Conservation (phyloP, 306 rosid species). For the Castanea sativa region DNA sequence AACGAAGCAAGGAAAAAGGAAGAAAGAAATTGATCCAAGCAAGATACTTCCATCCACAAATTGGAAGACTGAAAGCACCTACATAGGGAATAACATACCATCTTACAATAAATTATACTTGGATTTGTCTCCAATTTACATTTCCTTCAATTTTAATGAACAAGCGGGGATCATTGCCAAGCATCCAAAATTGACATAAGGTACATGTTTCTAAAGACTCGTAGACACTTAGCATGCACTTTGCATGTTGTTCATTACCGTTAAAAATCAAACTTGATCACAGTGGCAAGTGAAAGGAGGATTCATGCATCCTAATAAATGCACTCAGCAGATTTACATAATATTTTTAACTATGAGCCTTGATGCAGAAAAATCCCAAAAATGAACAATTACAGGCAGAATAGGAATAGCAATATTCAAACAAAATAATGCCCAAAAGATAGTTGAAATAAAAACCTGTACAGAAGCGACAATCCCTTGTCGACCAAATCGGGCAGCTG, state of each 20-base stretch:
- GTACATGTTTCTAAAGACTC: background rate
- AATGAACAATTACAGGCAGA: background rate
- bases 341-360: background rate
- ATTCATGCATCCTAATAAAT: background rate
- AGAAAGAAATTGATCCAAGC: background rate
- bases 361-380: background rate
- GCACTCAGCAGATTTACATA: background rate
- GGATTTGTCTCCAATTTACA: background rate
- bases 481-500: constrained; percentile 57
- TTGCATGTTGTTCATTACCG: background rate
- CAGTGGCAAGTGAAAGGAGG: background rate
- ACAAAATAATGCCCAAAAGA: constrained; percentile 3
- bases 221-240: background rate
- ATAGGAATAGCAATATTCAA: background rate
- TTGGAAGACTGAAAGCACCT: background rate
- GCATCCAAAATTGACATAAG: background rate
- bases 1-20: background rate
- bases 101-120: background rate
- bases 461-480: constrained; percentile 70
- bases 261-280: background rate
- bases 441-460: constrained; percentile 49
- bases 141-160: background rate
- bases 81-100: background rate
- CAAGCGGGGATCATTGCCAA: background rate
- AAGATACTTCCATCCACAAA: background rate